Evolutionary conservation across 441 rosid species (phyloP), one percentile per base, ranked within the genome.

Genomic region (Populus hybrid): DNA sequence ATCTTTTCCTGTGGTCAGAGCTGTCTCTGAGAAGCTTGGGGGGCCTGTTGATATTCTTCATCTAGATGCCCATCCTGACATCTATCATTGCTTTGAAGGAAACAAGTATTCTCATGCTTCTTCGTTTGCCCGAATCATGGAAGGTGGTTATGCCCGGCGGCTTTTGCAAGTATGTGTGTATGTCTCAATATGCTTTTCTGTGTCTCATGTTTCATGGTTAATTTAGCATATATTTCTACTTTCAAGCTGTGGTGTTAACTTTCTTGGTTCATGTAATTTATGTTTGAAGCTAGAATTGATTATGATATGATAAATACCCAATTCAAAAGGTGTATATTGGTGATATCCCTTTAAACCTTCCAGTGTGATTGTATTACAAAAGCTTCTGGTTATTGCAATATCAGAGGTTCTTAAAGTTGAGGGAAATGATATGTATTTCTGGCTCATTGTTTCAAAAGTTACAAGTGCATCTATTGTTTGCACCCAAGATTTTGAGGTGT

Each of bases 101-200:
- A 96, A 96, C 61, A 89, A 84, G 66, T 94, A 90, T 84, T 96
- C 99, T 18, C 99, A 96, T 85, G 99, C 99, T 24, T 96, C 99
- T 77, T 94, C 98, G 42, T 96, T 96, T 87, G 98, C 99, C 71
- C 92, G 98, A 72, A 94, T 96, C 61, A 94, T 96, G 99, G 99
- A 96, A 86, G 98, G 99, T 77, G 98, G 98, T 73, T 85, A 92
- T 86, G 99, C 91, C 32, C 83, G 98, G 42, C 83, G 96, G 23
- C 95, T 96, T 78, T 87, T 96, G 88, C 99, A 96, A 92, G 99
- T 92, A 82, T 76, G 5, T 66, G 34, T 78, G 73, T 46, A 28
- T 75, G 50, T 64, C 53, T 30, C 79, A 66, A 67, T 23, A 3
- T 11, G 4, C 69, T 7, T 18, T 18, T 53, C 59, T 40, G n/a